Evolutionary conservation across 108 stramenopile genomes (phyloP), one percentile per base, ranked within the genome.

Genomic region (Halocafeteria seosinensis): DNA sequence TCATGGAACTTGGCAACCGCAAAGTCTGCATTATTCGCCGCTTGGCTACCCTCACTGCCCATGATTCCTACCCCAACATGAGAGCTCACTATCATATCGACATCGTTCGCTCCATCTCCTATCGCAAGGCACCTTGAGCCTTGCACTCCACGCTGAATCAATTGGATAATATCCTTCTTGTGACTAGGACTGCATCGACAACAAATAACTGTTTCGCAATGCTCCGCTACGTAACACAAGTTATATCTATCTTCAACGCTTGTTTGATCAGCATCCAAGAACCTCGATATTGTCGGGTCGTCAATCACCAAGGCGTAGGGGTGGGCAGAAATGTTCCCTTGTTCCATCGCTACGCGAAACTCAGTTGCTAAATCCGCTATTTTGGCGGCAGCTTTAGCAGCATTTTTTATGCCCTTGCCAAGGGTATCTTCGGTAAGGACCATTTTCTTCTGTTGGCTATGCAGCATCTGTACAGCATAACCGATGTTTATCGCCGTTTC

Each of bases 291-390:
- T 8, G 90, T 87, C 61, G 81, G 81, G 50, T 89, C 90, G 68
- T 91, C 90, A 24, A 95, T 75, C 34, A 95, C 83, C n/a, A 95
- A 72, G 42, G 88, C 89, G 30, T 35, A 37, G 17, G 27, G 28
- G 35, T 65, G 24, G 55, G n/a, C 17, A 17, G n/a, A 21, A n/a
- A n/a, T 17, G 17, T 21, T 47, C 17, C 53, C 11, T 31, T 55
- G 29, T 11, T 28, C 12, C 9, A 9, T 28, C 53, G 53, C 5
- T 11, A 11, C 53, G 32, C 9, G 53, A 31, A 12, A 55, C 53
- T 12, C 8, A 28, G 8, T 11, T 12, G 5, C 9, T 5, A 9
- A 31, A 8, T 5, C 9, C 30, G 9, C 9, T 13, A 59, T 2
- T 2, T 24, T 13, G 12, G 57, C 6, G 28, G 13, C 17, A 1